phyloP scores from a whole-genome alignment of 129 eudicot species.

The Pittosporum tobira region DNA sequence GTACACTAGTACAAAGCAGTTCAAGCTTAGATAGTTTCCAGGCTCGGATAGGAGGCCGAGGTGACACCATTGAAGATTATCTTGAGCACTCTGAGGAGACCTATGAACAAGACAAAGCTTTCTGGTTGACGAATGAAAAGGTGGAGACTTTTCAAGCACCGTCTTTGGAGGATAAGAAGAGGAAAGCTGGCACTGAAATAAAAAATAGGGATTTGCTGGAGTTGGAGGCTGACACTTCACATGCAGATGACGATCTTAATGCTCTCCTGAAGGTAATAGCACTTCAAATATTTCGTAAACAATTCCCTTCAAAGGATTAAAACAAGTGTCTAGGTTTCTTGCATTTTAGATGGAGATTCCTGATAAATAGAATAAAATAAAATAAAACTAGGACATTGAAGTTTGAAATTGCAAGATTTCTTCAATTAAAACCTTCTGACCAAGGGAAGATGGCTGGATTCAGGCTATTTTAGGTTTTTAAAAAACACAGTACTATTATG shows the following conservation, averaged over 20 bases:
- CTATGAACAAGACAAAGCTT: slow-evolving; percentile 14
- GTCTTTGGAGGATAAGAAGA: slow-evolving; percentile 15
- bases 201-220: slow-evolving; percentile 7
- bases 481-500: no score
- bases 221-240: slow-evolving; percentile 9
- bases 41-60: slow-evolving; percentile 22
- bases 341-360: no score
- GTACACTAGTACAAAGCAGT: slow-evolving; percentile 22
- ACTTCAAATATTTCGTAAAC: background rate
- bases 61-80: slow-evolving; percentile 34
- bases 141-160: slow-evolving; percentile 6
- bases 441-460: no score
- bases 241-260: slow-evolving; percentile 31
- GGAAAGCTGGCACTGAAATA: slow-evolving; percentile 16
- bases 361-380: no score
- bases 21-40: slow-evolving; percentile 23
- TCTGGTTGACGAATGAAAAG: slow-evolving; percentile 2
- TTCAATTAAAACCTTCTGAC: no score
- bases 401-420: no score
- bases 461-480: no score
- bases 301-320: background rate
- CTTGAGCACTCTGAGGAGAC: slow-evolving; percentile 25
- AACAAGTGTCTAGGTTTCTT: no score
- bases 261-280: slow-evolving; percentile 40
- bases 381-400: no score